Percentiles rank a stretch among this genome's conserved stretches.
Evolutionary conservation across 2,329 filamentous ascomycete genomes (phyloP).

Genomic region (Colletotrichum theobromicola): DNA sequence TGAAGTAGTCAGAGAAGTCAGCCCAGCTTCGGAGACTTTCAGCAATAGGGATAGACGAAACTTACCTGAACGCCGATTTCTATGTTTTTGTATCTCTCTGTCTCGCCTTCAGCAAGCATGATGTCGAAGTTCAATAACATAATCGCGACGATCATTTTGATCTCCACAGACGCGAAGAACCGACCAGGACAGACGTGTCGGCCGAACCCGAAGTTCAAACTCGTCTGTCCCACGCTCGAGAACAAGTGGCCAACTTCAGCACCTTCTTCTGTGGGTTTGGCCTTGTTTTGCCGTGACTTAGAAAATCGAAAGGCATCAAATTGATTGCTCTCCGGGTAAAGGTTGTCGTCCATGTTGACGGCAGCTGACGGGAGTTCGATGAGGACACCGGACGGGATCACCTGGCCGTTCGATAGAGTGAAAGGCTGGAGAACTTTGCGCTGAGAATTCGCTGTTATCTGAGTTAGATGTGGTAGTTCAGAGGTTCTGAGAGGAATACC

Average conservation of each 20-base stretch:
- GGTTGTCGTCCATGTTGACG: conserved; percentile 39
- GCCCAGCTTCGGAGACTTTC: neutral
- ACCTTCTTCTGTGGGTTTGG: neutral
- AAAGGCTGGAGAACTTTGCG: conserved; percentile 57
- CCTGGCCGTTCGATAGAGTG: conserved; percentile 59
- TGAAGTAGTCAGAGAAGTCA: neutral
- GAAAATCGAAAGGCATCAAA: conserved; percentile 13
- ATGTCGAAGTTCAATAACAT: conserved; percentile 46
- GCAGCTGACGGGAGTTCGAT: conserved; percentile 45
- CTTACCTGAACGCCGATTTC: conserved; percentile 3
- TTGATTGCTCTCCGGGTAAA: conserved; percentile 36
- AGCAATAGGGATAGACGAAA: neutral
- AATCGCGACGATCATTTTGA: conserved; percentile 48
- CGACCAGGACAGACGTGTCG: conserved; percentile 46
- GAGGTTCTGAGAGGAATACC: neutral
- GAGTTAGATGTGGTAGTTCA: neutral
- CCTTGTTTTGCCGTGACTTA: neutral
- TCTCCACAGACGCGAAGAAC: conserved; percentile 50
- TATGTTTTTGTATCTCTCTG: conserved; percentile 1
- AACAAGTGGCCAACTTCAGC: conserved; percentile 38
- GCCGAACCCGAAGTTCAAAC: conserved; percentile 42
- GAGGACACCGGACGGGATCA: conserved; percentile 46
- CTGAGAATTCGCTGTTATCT: conserved; percentile 43
- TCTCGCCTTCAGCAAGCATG: conserved; percentile 30
- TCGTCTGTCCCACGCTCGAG: conserved; percentile 38